A percentile compares a stretch with the other conserved stretches of the same genome.
These are phyloP conservation scores for Microdochium bolleyi DNA, from an alignment of 2,329 filamentous ascomycete genomes.

Conservation along the genomic window DNA sequence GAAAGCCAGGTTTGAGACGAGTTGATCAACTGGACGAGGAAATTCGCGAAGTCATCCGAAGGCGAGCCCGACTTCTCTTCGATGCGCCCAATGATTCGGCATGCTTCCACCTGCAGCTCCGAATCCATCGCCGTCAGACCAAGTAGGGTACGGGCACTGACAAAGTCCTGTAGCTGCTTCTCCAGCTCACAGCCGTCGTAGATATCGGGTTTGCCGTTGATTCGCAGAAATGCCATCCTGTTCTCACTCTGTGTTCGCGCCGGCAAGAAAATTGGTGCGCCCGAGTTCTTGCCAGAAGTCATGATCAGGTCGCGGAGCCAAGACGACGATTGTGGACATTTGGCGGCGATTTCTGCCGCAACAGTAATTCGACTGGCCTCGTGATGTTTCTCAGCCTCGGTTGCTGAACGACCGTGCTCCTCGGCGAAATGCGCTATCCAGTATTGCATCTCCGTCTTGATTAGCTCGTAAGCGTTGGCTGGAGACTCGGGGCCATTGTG, in stretches of 20 bases:
- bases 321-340: slow-evolving; percentile 29
- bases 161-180: slow-evolving; percentile 44
- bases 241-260: slow-evolving; percentile 37
- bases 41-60: slow-evolving; percentile 43
- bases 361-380: slow-evolving; percentile 53
- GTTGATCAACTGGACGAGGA: slow-evolving; percentile 45
- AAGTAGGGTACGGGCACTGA: slow-evolving; percentile 39
- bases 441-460: slow-evolving; percentile 49
- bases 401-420: slow-evolving; percentile 29
- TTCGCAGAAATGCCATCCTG: slow-evolving; percentile 37
- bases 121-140: slow-evolving; percentile 52
- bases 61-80: slow-evolving; percentile 43
- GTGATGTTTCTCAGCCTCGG: slow-evolving; percentile 45
- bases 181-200: slow-evolving; percentile 51
- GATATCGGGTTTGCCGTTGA: slow-evolving; percentile 50
- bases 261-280: slow-evolving; percentile 38
- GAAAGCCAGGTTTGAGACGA: slow-evolving; percentile 45
- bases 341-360: slow-evolving; percentile 39
- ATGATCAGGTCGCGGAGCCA: slow-evolving; percentile 56
- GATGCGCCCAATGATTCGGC: slow-evolving; percentile 47
- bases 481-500: slow-evolving; percentile 35
- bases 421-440: slow-evolving; percentile 38
- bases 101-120: slow-evolving; percentile 52
- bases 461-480: slow-evolving; percentile 51
- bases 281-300: slow-evolving; percentile 31